phyloP scores from a whole-genome alignment of 73 alveolate species.

The Durusdinium trenchii region DNA sequence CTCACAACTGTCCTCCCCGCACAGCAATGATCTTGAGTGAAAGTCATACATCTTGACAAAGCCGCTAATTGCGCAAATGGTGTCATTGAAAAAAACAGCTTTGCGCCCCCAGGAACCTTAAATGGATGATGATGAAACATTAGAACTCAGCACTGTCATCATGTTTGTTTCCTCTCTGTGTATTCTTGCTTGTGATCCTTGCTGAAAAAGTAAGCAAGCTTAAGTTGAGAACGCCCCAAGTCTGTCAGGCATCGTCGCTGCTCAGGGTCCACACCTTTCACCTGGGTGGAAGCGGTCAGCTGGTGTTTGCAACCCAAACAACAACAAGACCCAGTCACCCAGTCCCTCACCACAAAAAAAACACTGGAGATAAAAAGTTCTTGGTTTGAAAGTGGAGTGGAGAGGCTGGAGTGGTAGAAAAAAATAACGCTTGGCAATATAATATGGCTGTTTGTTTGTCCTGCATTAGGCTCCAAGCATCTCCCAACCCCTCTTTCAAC shows the following conservation, averaged over 20 bases:
- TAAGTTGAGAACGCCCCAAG: neutral
- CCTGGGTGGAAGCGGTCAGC: neutral
- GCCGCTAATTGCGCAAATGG: neutral
- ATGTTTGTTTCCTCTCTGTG: neutral
- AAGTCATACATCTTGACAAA: neutral
- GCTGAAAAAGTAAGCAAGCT: neutral
- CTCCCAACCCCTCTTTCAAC: no score
- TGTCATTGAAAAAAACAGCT: neutral
- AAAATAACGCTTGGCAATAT: no score
- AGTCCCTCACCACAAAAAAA: no score
- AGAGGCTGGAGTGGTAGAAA: no score
- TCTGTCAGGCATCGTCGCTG: neutral
- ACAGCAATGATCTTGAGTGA: neutral
- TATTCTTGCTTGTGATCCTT: neutral
- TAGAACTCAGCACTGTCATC: neutral
- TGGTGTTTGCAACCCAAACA: no score
- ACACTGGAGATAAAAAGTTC: no score
- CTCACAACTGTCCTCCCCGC: slow-evolving; percentile 25
- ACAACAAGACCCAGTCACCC: no score
- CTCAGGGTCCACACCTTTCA: neutral
- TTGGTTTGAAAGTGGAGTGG: no score
- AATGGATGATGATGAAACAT: neutral
- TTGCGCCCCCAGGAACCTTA: slow-evolving; percentile 21
- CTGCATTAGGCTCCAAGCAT: no score
- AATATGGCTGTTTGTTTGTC: no score